Conservation (phyloP, 73 alveolate species). For the Durusdinium trenchii region DNA sequence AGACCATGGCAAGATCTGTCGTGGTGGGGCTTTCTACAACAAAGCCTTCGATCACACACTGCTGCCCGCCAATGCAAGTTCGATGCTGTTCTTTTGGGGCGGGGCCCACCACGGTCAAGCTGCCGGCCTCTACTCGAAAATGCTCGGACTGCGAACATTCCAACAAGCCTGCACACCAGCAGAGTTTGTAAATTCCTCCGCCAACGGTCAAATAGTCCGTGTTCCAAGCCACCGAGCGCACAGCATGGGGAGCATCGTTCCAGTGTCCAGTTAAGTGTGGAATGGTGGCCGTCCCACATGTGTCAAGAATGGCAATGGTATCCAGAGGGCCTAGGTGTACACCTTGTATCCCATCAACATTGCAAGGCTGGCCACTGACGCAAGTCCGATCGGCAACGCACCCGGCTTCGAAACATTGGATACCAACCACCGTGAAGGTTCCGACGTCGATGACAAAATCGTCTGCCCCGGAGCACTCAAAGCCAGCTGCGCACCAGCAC, state of each 20-base stretch:
- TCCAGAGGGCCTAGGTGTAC: neutral
- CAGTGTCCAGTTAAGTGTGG: neutral
- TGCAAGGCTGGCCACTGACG: conserved; percentile 75
- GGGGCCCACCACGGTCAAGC: conserved; percentile 41
- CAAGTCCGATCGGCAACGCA: conserved; percentile 57
- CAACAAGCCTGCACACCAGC: conserved; percentile 55
- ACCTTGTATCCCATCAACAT: conserved; percentile 37
- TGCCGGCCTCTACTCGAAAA: conserved; percentile 50
- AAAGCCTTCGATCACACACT: conserved; percentile 45
- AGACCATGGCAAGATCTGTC: conserved; percentile 20
- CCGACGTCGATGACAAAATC: conserved; percentile 42
- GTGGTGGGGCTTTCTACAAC: neutral
- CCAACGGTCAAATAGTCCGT: conserved; percentile 8
- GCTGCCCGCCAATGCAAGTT: conserved; percentile 40
- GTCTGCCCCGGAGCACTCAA: neutral
- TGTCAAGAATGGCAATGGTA: conserved; percentile 27
- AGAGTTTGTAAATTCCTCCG: conserved; percentile 39
- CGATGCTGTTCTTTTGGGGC: conserved; percentile 55
- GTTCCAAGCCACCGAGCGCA: conserved; percentile 34
- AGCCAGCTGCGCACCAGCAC: conserved; percentile 65
- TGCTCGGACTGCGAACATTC: conserved; percentile 39
- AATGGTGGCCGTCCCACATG: neutral
- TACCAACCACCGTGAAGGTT: conserved; percentile 14
- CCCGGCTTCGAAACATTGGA: neutral
- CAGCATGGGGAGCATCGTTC: neutral